Evolutionary conservation across 495 filamentous ascomycete species (phyloP), one percentile per base, ranked within the genome.

Genomic region (Cairneyella variabilis): DNA sequence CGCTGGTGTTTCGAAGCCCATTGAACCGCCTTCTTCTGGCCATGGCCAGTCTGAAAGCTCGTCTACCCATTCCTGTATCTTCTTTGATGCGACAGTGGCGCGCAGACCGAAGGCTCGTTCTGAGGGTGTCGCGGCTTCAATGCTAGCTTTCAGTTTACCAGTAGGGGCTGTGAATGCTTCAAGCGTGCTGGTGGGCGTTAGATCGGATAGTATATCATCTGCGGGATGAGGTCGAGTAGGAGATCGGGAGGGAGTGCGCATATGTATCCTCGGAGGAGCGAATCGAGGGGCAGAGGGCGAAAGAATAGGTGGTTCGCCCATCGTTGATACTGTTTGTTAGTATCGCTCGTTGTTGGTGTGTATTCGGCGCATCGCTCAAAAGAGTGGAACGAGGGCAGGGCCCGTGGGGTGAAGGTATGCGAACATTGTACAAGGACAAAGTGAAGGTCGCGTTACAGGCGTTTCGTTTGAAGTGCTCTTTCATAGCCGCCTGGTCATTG

Each of bases 21-120:
- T 25, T 0, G 54, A 56, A 39, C 74, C 79, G 3, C 45, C 49
- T 9, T 60, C 65, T 1, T 72, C 66, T 8, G 84, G 80, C 91
- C 91, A 96, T 27, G 69, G 65, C 91, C 91, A 96, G 22, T 69
- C 62, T 18, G 79, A 75, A 12, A 96, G 71, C 69, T 96, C 91
- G 37, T 80, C 77, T 28, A 85, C 76, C 91, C 91, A 96, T 57
- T 83, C 72, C 51, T 78, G 73, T 51, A 96, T 77, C 51, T 83
- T 85, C 60, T 88, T 80, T 28, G 85, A 85, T 14, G 85, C 86
- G 57, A 87, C 62, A 9, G 89, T 88, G 12, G 86, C 88, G 59
- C 84, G 75, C 48, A 88, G 77, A 2, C 86, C 89, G 59, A 90
- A 82, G 17, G 83, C 80, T 61, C 84, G 78, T 66, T 90, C 85